Evolutionary conservation across 2,329 filamentous ascomycete genomes (phyloP).

Genomic region (Fusarium sp.): DNA sequence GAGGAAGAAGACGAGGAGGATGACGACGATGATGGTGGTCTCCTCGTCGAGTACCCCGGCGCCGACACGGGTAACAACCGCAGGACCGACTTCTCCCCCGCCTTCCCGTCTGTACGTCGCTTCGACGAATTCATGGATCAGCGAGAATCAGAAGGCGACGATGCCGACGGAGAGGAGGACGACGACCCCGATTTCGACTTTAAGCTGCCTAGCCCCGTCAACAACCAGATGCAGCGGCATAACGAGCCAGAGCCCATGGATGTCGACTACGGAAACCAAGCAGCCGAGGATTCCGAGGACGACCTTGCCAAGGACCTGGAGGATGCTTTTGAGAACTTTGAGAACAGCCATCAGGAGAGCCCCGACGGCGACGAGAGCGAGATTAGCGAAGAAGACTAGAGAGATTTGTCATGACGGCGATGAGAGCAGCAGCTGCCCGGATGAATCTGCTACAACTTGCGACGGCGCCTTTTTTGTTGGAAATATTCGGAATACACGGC

Average conservation of each 20-base stretch:
- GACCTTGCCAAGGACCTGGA: conserved; percentile 62
- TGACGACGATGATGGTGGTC: conserved; percentile 63
- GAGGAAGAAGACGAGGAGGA: conserved; percentile 63
- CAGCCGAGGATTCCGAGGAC: conserved; percentile 46
- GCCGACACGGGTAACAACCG: conserved; percentile 51
- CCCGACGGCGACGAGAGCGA: conserved; percentile 67
- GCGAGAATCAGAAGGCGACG: conserved; percentile 56
- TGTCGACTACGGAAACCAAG: conserved; percentile 42
- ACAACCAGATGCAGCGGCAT: conserved; percentile 46
- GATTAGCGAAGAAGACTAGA: conserved; percentile 70
- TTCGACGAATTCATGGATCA: conserved; percentile 63
- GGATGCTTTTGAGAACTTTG: conserved; percentile 60
- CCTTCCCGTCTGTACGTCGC: conserved; percentile 56
- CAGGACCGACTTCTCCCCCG: conserved; percentile 57
- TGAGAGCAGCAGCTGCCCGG: background rate
- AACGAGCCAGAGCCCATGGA: conserved; percentile 45
- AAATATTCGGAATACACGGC: conserved; percentile 17
- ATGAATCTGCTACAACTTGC: background rate
- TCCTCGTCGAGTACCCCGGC: conserved; percentile 67
- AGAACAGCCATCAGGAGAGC: conserved; percentile 60
- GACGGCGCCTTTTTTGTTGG: background rate
- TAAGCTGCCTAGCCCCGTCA: conserved; percentile 63
- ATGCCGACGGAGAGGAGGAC: conserved; percentile 57
- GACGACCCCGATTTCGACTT: conserved; percentile 60
- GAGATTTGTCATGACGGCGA: background rate